A percentile compares a stretch with the other conserved stretches of the same genome.
Conservation (phyloP, 108 stramenopile species). For the Skeletonema grethae region DNA sequence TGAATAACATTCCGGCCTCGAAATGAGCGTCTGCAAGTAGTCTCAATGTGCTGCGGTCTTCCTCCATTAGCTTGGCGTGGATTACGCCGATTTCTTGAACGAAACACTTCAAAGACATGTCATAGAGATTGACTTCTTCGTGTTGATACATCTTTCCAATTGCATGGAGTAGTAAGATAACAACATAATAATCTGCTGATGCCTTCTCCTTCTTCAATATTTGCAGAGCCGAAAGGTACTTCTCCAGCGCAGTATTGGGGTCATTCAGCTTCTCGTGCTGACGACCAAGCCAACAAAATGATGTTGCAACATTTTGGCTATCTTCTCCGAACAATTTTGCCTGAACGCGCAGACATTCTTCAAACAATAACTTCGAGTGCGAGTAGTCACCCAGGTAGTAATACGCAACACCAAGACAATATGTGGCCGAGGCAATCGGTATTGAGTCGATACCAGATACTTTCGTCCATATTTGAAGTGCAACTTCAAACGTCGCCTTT, state of each 20-base stretch:
- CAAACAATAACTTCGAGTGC: conserved; percentile 38
- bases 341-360: conserved; percentile 45
- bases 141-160: conserved; percentile 46
- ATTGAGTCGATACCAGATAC: conserved; percentile 24
- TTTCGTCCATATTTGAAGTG: conserved; percentile 39
- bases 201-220: conserved; percentile 38
- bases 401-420: conserved; percentile 49
- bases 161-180: conserved; percentile 36
- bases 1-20: conserved; percentile 30
- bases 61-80: conserved; percentile 25
- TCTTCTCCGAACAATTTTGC: conserved; percentile 27
- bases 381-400: conserved; percentile 40
- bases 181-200: conserved; percentile 35
- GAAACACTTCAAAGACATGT: conserved; percentile 42
- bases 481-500: conserved; percentile 44
- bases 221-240: conserved; percentile 46
- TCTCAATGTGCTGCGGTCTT: conserved; percentile 11
- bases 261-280: conserved; percentile 37
- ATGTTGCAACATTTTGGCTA: conserved; percentile 13
- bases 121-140: conserved; percentile 39
- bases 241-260: conserved; percentile 31
- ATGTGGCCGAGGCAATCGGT: conserved; percentile 27
- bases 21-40: conserved; percentile 33
- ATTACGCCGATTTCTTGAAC: conserved; percentile 40
- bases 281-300: conserved; percentile 49